Evolutionary conservation across 208 protist genomes (phyloP), one percentile per base, ranked within the genome.

Genomic region (Acanthamoeba comandoni): DNA sequence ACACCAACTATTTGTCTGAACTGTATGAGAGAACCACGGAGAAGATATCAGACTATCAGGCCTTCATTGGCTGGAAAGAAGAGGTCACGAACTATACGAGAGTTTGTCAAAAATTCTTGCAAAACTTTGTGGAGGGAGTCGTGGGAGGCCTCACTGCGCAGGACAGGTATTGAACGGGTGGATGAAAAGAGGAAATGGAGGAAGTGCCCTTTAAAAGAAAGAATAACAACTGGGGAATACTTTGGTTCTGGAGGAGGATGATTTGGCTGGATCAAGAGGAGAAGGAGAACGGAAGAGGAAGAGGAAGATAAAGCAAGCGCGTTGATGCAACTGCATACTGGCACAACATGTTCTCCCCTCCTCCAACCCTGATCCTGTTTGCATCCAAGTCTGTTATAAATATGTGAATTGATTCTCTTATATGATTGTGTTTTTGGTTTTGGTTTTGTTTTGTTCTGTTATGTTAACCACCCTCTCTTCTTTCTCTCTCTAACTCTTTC

Each of bases 21-120:
- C 67, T 93, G n/a, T 95, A 94, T 67, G 94, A 95, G 75, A n/a
- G 53, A n/a, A 73, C 43, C 71, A 43, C 92, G 8, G 94, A 95
- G 19, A 93, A 93, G 90, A 91, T 95, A 31, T 62, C 65, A 9
- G 92, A 94, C 26, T 95, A 95, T 57, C 93, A 95, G 65, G 53
- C 60, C 22, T 94, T 95, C 87, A 91, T 95, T 60, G 88, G 91
- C 62, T 95, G 92, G 92, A 95, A 95, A 57, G 93, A 95, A 64
- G 60, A 94, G 58, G 93, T 95, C 43, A 95, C 93, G 15, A 95
- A 95, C 75, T 95, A 95, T 60, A 94, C 92, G n/a, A 84, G 92
- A 39, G 87, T 95, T 11, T 94, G 92, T 26, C 64, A 92, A 48
- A 94, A 92, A 51, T 86, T 84, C 87, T 64, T 89, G 17, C 60